Base-by-base conservation (phyloP, 2,329 filamentous ascomycete species). In the Diaporthe sp. region DNA sequence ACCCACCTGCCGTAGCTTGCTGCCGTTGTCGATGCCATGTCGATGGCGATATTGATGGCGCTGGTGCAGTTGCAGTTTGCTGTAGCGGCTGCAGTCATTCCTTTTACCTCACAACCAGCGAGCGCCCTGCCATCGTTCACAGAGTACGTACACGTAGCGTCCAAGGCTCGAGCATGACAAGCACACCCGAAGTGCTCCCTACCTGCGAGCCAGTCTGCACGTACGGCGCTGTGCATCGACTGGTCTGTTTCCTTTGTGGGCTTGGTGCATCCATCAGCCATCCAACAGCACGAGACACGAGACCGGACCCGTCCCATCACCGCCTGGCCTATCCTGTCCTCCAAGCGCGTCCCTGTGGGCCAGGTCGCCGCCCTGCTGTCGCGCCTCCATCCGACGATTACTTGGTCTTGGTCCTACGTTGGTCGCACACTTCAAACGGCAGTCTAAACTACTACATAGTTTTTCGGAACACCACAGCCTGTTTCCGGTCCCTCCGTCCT, bases 221-320 rank as follows among this genome's bases (percentile, higher is more conserved):
- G 31, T 15, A 22, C 20, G 20, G 31, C 12, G n/a, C 37, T 42
- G n/a, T 44, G 60, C 60, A 47, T 63, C 60, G 42, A 67, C 60
- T 47, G 60, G 60, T 47, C 60, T 67, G 25, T 34, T 49, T 67
- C 63, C 63, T 6, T n/a, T 39, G 31, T 25, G 39, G 47, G 63
- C 44, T n/a, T 49, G 39, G 63, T 53, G 63, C 63, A 39, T 68
- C 61, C 60, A 31, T 28, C 60, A 31, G 60, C 39, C 63, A 53
- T 68, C 47, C 63, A 68, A 68, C 63, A 67, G 58, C 61, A 67
- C 61, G 44, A 65, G 63, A 67, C 63, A 67, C 63, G 63, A 68
- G 63, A 68, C 63, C 47, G 49, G 65, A 68, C 47, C 44, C 31
- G 31, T 68, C 63, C 44, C 63, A 12, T 68, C 63, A 61, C 42